Evolutionary conservation across 2,329 filamentous ascomycete species (phyloP).

Genomic region (Alternaria rosae): DNA sequence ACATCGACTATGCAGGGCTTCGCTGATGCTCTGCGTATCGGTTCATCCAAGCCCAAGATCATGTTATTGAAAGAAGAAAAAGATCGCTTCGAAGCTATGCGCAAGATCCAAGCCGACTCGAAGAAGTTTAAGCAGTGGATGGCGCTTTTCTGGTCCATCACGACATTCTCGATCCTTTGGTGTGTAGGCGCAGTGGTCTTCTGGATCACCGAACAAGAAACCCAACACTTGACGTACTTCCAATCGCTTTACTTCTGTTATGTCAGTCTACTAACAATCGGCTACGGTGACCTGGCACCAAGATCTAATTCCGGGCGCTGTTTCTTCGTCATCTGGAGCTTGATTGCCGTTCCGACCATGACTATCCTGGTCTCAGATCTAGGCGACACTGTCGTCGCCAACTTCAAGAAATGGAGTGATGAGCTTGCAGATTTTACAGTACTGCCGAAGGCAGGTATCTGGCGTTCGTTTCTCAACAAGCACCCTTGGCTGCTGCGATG

Average conservation of each 20-base stretch:
- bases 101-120: conserved; percentile 74
- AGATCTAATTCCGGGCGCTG: conserved; percentile 79
- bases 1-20: conserved; percentile 12
- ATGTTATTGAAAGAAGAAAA: conserved; percentile 66
- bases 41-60: conserved; percentile 53
- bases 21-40: conserved; percentile 14
- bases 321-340: conserved; percentile 93
- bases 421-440: conserved; percentile 70
- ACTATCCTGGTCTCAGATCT: conserved; percentile 71
- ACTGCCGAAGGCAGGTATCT: conserved; percentile 65
- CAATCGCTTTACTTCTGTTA: conserved; percentile 86
- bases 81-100: conserved; percentile 80
- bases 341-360: conserved; percentile 86
- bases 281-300: conserved; percentile 82
- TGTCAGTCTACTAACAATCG: conserved; percentile 81
- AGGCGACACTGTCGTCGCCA: conserved; percentile 78
- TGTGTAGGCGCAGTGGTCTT: conserved; percentile 81
- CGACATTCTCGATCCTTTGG: conserved; percentile 78
- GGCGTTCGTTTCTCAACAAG: conserved; percentile 58
- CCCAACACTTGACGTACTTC: conserved; percentile 74
- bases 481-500: conserved; percentile 55
- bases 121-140: conserved; percentile 75
- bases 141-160: conserved; percentile 71
- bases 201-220: conserved; percentile 63
- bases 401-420: conserved; percentile 69